Evolutionary conservation across 306 rosid genomes (phyloP).

Genomic region (Macrotyloma uniflorum): DNA sequence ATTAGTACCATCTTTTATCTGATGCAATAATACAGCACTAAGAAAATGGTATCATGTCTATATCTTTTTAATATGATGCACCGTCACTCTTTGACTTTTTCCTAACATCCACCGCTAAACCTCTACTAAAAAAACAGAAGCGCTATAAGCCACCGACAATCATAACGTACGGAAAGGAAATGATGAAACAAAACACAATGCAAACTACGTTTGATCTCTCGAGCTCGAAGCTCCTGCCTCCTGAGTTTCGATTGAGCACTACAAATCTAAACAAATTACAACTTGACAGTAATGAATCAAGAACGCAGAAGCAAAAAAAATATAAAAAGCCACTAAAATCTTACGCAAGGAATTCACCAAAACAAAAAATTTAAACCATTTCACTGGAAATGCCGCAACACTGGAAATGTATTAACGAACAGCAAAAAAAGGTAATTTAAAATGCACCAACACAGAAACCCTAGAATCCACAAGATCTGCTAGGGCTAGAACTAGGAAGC

Average conservation of each 20-base stretch:
- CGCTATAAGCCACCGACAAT: constrained; percentile 33
- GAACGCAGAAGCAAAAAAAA: constrained; percentile 18
- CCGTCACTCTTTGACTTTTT: constrained; percentile 28
- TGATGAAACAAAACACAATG: constrained; percentile 1
- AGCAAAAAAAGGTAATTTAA: background rate
- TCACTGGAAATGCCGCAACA: constrained; percentile 8
- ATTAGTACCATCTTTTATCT: constrained; percentile 34
- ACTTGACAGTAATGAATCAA: background rate
- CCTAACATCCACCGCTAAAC: constrained; percentile 18
- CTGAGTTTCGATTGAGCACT: background rate
- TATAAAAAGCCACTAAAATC: background rate
- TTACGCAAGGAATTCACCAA: background rate
- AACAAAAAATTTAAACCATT: background rate
- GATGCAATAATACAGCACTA: constrained; percentile 24
- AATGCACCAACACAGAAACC: constrained; percentile 26
- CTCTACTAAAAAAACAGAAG: background rate
- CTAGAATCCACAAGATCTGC: constrained; percentile 56
- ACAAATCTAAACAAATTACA: constrained; percentile 28
- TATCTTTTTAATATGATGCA: constrained; percentile 11
- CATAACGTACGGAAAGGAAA: constrained; percentile 20
- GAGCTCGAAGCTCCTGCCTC: background rate
- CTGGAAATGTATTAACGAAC: background rate
- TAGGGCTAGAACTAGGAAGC: background rate
- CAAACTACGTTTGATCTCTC: constrained; percentile 13
- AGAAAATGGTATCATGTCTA: constrained; percentile 18